Base-by-base conservation (phyloP, 768 basidiomycete genomes). In the Clitopilus hobsonii region DNA sequence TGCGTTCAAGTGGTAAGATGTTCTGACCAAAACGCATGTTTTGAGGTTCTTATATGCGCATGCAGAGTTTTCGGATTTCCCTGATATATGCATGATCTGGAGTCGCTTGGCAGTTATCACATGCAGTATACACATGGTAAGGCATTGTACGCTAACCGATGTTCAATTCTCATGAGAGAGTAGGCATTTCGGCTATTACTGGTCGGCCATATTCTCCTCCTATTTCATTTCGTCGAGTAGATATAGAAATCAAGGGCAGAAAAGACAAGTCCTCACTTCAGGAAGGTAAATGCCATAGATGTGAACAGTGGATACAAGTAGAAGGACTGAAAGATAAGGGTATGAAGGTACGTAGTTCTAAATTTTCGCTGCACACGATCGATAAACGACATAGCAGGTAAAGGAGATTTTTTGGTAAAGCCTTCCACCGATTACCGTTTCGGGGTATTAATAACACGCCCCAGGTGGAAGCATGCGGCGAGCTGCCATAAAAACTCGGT, bases 401-500 rank as follows among this genome's bases (percentile, higher is more conserved):
- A 45, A 20, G 60, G 89, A 91, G 60, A 75, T 91, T 5, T 84
- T 84, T 62, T 91, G 90, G 89, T 90, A n/a, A n/a, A n/a, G n/a
- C n/a, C n/a, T n/a, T n/a, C n/a, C n/a, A n/a, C n/a, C n/a, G n/a
- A n/a, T n/a, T n/a, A n/a, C n/a, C n/a, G n/a, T n/a, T n/a, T n/a
- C n/a, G n/a, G n/a, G n/a, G n/a, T n/a, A n/a, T n/a, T n/a, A n/a
- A n/a, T n/a, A n/a, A 30, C n/a, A 38, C 27, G 26, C 16, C 23
- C 38, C 22, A 86, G 85, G 88, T 90, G 86, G 87, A 90, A 93
- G 68, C 91, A 93, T 62, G 91, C 90, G 25, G 88, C 88, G 1
- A 60, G 78, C n/a, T 93, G 91, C 61, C 91, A 93, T 63, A 79
- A 80, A 53, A 78, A 79, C n/a, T 78, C 78, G 3, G 74, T 70